Conservation (phyloP, 106 monocot genomes). For the Dendrobium catenatum region DNA sequence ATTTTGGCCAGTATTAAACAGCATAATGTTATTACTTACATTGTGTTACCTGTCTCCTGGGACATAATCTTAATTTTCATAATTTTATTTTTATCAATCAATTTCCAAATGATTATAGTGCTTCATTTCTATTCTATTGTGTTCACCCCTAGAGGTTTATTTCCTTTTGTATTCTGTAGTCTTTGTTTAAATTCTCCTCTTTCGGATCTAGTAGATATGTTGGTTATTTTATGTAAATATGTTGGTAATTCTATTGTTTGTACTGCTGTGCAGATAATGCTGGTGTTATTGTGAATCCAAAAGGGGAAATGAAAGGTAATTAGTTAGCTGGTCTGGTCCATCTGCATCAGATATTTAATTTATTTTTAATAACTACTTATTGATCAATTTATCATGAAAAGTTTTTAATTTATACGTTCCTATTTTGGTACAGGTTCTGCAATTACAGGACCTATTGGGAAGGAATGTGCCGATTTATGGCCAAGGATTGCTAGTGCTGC, state of each 20-base stretch:
- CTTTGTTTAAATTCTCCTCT: too few species aligned
- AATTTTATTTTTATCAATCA: background rate
- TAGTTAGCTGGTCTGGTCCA: background rate
- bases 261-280: conserved; percentile 46
- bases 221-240: too few species aligned
- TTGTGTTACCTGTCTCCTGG: conserved; percentile 47
- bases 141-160: too few species aligned
- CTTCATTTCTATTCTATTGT: too few species aligned
- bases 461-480: conserved; percentile 19
- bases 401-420: too few species aligned
- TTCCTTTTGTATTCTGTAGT: too few species aligned
- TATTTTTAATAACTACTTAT: too few species aligned
- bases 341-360: too few species aligned
- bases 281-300: conserved; percentile 64
- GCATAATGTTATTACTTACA: conserved; percentile 13
- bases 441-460: conserved; percentile 19
- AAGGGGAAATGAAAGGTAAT: conserved; percentile 73
- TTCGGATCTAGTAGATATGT: too few species aligned
- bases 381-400: too few species aligned
- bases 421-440: conserved; percentile 11
- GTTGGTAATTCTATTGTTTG: too few species aligned
- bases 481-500: conserved; percentile 19
- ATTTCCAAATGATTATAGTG: too few species aligned
- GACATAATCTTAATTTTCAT: conserved; percentile 2
- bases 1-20: conserved; percentile 11